Evolutionary conservation across 345 rosid genomes (phyloP), one percentile per base, ranked within the genome.

Genomic region (Mangifera indica): DNA sequence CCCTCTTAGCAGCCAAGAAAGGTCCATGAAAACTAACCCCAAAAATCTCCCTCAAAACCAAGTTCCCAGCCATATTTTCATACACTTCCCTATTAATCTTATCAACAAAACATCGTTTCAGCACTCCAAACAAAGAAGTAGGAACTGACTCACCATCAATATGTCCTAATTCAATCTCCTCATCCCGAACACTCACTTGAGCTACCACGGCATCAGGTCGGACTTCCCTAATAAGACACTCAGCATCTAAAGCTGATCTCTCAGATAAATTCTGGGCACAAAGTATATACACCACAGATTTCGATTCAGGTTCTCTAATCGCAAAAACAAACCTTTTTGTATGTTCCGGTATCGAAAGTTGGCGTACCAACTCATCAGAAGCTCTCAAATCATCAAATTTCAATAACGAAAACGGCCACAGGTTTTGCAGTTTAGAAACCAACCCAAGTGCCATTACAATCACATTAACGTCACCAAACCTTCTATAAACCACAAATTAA

Each of bases 21-120:
- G 92, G 91, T 5, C 91, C 98, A 64, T 95, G 84, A 66, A 88
- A 91, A 73, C 93, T 79, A 58, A 83, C 77, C 72, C 98, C 98
- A 59, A 92, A 95, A 26, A 91, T 87, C 83, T 91, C 96, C 56
- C 76, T 79, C 79, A 91, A 79, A 75, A 94, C 97, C 84, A 92
- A 81, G 53, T 82, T 83, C 18, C 92, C 93, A 25, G 98, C 97
- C 66, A 82, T 78, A 74, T 67, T 74, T 77, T 92, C 98, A 42
- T 90, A 94, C 79, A 80, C 83, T n/a, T 90, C 98, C 83, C 84
- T 89, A 60, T 76, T 81, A 68, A 88, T 77, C 82, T 88, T 92
- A 45, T 90, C 86, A 8, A 90, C 67, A 77, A 92, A 88, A 69
- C 97, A 89, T 52, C 89, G 83, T 67, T 66, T 84, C 51, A 90